phyloP scores from a whole-genome alignment of 257 asterid genomes.

The Linderniella brevidens region DNA sequence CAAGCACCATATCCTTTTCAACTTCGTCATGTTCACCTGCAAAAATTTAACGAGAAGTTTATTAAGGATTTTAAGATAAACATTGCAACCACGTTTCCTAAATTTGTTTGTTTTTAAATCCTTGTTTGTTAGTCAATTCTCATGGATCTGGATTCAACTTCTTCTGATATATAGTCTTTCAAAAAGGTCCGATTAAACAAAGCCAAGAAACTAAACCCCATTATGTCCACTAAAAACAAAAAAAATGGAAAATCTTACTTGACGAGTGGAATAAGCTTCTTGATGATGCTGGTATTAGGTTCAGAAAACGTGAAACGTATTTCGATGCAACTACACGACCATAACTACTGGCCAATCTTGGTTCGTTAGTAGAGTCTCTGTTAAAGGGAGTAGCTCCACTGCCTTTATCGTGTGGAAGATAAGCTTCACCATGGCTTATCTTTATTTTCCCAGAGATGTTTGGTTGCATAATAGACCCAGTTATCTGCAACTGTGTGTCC shows the following conservation, averaged over 20 bases:
- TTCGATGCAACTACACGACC: slow-evolving; percentile 81
- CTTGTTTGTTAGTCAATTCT: too few species aligned
- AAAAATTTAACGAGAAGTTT: slow-evolving; percentile 10
- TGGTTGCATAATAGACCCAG: slow-evolving; percentile 94
- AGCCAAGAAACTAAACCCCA: slow-evolving; percentile 2
- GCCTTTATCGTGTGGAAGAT: slow-evolving; percentile 93
- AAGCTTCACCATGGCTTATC: slow-evolving; percentile 93
- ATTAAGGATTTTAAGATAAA: too few species aligned
- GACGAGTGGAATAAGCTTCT: slow-evolving; percentile 44
- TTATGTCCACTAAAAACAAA: too few species aligned
- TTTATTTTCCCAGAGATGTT: slow-evolving; percentile 89
- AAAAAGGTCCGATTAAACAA: neutral
- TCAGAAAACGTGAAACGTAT: slow-evolving; percentile 84
- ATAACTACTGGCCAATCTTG: slow-evolving; percentile 50
- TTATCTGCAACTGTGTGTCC: slow-evolving; percentile 79
- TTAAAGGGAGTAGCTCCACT: slow-evolving; percentile 70
- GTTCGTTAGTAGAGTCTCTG: slow-evolving; percentile 32
- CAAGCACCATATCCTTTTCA: slow-evolving; percentile 62
- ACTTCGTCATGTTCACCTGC: slow-evolving; percentile 65
- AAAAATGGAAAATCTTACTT: slow-evolving; percentile 22
- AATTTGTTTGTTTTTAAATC: too few species aligned
- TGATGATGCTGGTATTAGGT: slow-evolving; percentile 66
- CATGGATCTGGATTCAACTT: slow-evolving; percentile 2
- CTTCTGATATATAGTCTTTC: slow-evolving; percentile 3
- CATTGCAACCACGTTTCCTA: too few species aligned